These are phyloP conservation scores for Cordyceps tenuipes DNA, from an alignment of 2,329 filamentous ascomycete species.

Conservation along the genomic window DNA sequence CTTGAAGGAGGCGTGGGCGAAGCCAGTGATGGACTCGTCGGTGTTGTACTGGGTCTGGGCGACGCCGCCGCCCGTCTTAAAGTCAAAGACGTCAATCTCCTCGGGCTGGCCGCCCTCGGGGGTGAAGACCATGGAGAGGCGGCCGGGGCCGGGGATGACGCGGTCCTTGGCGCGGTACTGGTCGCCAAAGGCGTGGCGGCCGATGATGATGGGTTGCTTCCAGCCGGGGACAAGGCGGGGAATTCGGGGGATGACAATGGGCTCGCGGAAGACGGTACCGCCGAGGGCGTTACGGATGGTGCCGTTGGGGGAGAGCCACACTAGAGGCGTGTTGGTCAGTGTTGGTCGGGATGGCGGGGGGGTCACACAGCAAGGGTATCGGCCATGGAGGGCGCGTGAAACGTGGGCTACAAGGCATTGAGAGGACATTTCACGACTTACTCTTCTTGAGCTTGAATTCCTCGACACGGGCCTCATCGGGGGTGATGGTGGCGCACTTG, in stretches of 20 bases:
- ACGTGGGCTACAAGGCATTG: neutral
- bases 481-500: conserved; percentile 99
- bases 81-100: conserved; percentile 84
- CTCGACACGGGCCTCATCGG: conserved; percentile 90
- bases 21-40: conserved; percentile 86
- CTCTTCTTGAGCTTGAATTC: conserved; percentile 99
- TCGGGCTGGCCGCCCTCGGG: conserved; percentile 74
- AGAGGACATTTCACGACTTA: conserved; percentile 35
- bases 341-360: neutral
- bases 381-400: neutral
- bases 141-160: conserved; percentile 75
- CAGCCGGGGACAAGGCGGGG: conserved; percentile 92
- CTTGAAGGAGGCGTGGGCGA: conserved; percentile 96
- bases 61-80: conserved; percentile 77
- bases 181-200: conserved; percentile 95
- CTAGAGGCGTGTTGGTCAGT: conserved; percentile 32
- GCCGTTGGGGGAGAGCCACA: conserved; percentile 98
- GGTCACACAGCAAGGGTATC: neutral
- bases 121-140: conserved; percentile 90
- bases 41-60: conserved; percentile 98
- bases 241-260: conserved; percentile 90
- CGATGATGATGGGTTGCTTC: conserved; percentile 99
- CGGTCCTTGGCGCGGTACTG: conserved; percentile 96
- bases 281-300: conserved; percentile 70
- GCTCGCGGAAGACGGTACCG: conserved; percentile 97